A percentile compares a stretch with the other conserved stretches of the same genome.
Evolutionary conservation across 192 early-diverging fungal genomes (phyloP).

Genomic region (Coemansia sp.): DNA sequence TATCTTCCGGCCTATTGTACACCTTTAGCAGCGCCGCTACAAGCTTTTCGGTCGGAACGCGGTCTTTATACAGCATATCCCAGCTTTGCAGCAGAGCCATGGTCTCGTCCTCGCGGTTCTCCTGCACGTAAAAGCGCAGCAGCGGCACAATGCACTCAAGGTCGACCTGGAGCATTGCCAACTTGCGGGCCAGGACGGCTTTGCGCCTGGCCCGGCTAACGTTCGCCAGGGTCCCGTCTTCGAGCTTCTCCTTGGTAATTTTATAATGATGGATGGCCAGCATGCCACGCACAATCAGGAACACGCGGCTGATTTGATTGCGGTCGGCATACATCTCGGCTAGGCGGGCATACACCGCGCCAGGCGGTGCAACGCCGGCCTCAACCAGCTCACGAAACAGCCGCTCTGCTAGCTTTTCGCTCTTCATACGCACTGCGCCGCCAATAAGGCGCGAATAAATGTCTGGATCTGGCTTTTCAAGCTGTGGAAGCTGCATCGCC

Average conservation of each 20-base stretch:
- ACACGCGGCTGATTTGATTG: constrained; percentile 32
- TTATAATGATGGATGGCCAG: constrained; percentile 19
- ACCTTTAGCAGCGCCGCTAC: constrained; percentile 37
- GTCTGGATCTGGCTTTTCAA: constrained; percentile 29
- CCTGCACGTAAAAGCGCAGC: constrained; percentile 36
- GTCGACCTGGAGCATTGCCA: constrained; percentile 23
- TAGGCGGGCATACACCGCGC: constrained; percentile 35
- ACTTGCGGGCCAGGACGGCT: constrained; percentile 5
- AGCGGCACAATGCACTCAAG: constrained; percentile 46
- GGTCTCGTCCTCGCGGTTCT: constrained; percentile 23
- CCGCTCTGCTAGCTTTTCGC: constrained; percentile 33
- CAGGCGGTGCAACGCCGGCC: constrained; percentile 29
- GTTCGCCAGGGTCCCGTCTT: constrained; percentile 1
- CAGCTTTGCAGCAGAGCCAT: constrained; percentile 41
- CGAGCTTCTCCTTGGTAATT: constrained; percentile 7
- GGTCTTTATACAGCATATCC: constrained; percentile 26
- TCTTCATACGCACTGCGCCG: constrained; percentile 34
- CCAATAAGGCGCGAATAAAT: constrained; percentile 43
- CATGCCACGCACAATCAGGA: constrained; percentile 34
- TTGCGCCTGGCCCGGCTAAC: constrained; percentile 3
- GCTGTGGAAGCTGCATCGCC: constrained; percentile 33
- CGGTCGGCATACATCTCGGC: constrained; percentile 39
- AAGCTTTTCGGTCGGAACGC: constrained; percentile 38
- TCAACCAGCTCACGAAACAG: constrained; percentile 46
- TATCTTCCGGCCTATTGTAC: constrained; percentile 31